Evolutionary conservation across 139 green algal species (phyloP), one percentile per base, ranked within the genome.

Genomic region (Astrephomene gubernaculifera): DNA sequence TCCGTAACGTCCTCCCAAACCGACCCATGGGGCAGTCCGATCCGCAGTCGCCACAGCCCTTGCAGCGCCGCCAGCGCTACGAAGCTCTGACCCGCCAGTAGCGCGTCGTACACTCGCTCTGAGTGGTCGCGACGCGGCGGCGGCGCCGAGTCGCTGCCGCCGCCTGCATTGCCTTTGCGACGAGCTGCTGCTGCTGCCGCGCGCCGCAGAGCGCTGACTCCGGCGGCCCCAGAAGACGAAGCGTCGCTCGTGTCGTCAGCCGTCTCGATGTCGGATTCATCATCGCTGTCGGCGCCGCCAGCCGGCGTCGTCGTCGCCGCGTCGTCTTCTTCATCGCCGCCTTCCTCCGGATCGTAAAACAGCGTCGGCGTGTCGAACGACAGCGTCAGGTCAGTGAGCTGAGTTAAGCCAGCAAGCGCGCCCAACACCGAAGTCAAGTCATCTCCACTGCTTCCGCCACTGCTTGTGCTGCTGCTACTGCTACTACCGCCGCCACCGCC

Each of bases 361-460:
- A 83, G 76, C 76, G 76, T 83, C 36, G 76, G 76, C 39, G 60
- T 45, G 57, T 83, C 76, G 43, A 83, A 83, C 2, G 76, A 83
- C 27, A 83, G 57, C 17, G 60, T 72, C 4, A 83, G 60, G 38
- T 83, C 76, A 29, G 60, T 73, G 10, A 83, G 60, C 76, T 83
- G 76, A 39, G 60, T 83, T 21, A 83, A 22, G 36, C 60, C 76
- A 6, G 41, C 29, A 39, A 83, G 60, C 14, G 65, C 60, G 0
- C 39, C 21, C 60, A 83, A 17, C 7, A 73, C 76, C 2, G 41
- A 22, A 5, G 41, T 19, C 76, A 83, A 60, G 4, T 83, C 76
- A 21, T 31, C 44, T 0, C 22, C 73, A 24, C 33, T 2, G 25
- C 35, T 1, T 41, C 52, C 33, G 22, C 52, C 6, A 2, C 73